Conservation (phyloP, 2,329 filamentous ascomycete species). For the Hirsutella rhossiliensis region DNA sequence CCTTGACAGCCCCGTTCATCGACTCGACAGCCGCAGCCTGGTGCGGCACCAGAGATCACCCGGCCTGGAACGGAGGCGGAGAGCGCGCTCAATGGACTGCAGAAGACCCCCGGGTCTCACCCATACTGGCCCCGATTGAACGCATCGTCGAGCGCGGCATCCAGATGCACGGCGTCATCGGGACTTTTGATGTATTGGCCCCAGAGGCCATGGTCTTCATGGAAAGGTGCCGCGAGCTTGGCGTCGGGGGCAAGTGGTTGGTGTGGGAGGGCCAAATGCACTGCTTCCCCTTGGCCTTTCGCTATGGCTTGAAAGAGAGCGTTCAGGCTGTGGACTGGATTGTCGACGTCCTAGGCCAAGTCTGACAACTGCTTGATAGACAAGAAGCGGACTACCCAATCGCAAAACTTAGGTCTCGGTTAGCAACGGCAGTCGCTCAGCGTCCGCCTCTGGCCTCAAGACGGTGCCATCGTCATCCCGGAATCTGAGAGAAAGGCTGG, state of each 20-base stretch:
- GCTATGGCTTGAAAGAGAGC: constrained; percentile 34
- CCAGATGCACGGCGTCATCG: constrained; percentile 38
- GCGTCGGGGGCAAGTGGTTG: constrained; percentile 40
- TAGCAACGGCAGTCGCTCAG: no score
- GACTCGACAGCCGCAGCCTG: constrained; percentile 12
- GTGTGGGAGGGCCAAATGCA: constrained; percentile 50
- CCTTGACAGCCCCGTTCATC: constrained; percentile 10
- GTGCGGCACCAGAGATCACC: constrained; percentile 4
- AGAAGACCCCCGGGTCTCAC: constrained; percentile 33
- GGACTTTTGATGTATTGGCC: constrained; percentile 37
- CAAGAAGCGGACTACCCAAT: no score
- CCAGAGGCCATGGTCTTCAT: constrained; percentile 38
- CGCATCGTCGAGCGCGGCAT: constrained; percentile 20
- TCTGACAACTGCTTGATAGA: no score
- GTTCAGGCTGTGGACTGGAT: constrained; percentile 5
- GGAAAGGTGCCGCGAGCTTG: constrained; percentile 27
- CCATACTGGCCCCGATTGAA: constrained; percentile 29
- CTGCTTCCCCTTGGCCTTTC: constrained; percentile 39
- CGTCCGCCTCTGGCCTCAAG: neutral
- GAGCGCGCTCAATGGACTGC: neutral
- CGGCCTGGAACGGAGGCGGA: neutral
- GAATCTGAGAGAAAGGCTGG: no score
- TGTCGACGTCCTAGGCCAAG: neutral
- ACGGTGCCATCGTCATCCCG: no score
- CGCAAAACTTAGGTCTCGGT: no score